Base-by-base conservation (phyloP, 164 flowering plant genomes). In the Taxillus chinensis region DNA sequence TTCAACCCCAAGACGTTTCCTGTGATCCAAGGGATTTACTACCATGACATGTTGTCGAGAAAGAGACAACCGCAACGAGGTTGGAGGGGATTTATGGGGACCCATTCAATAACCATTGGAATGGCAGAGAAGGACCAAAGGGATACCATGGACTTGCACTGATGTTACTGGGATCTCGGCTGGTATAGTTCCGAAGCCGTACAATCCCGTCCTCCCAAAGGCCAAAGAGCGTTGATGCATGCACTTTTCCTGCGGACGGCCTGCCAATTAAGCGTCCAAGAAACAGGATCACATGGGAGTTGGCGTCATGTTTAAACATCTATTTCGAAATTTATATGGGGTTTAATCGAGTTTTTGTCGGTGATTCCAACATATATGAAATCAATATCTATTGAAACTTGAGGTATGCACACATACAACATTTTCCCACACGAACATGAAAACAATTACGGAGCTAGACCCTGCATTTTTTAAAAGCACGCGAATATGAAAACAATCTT, bases 1-100 rank as follows among this genome's bases (percentile, higher is more conserved):
- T 89, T 6, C 39, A 82, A 91, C 45, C 87, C 85, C 0, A 82
- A 82, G 5, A 93, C 95, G 6, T 51, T 85, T 0, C 96, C 96
- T 0, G 62, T 52, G 5, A 73, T 91, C 5, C 17, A 64, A 1
- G 67, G 64, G 3, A 83, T 91, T 14, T 86, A 84, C 46, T 89
- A 78, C 66, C 74, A 69, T 0, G 81, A 85, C 61, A 62, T 80
- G 67, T 74, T 64, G 9, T 92, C 86, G 0, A 69, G 79, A n/a
- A 83, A 86, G 65, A 95, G 86, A 2, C 80, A 78, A 0, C 59
- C 71, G 62, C 89, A 0, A 95, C 74, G 11, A 68, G 70, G 4
- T 65, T 91, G n/a, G 87, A 67, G 0, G 97, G 97, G 12, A 77
- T 91, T 14, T 14, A 57, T 0, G 62, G 64, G 0, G 78, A 79